Evolutionary conservation across 352 stramenopile genomes (phyloP), one percentile per base, ranked within the genome.

Genomic region (Phytophthora niederhauseri): DNA sequence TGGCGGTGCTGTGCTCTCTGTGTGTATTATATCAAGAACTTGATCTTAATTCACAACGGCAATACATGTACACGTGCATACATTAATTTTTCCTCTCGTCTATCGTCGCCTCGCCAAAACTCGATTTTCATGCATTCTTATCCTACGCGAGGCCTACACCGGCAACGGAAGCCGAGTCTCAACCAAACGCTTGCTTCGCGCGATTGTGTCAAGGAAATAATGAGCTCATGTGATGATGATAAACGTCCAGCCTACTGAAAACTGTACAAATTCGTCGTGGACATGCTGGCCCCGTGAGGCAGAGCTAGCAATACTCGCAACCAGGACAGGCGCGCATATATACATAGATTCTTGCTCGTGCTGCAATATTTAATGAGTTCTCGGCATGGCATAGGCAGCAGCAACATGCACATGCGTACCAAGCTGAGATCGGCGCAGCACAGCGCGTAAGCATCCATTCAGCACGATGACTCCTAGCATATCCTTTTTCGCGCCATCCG

Each of bases 381-480:
- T 45, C 36, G 36, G 12, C 12, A n/a, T n/a, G 20, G 41, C 12
- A 45, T n/a, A 48, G 41, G 41, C 41, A 48, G 14, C 15, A 28
- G 50, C 50, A 41, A 41, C 50, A 24, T 41, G 50, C 50, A 57
- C 41, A 36, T 63, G 43, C 57, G 57, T 53, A 34, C 9, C 34
- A 15, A 50, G 28, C 46, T 20, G 55, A 12, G 62, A 64, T 69
- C 53, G 54, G 54, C 41, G 45, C 45, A 15, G 62, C 53, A 64
- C 53, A 24, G 28, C 45, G 43, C 64, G 52, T 66, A 71, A 67
- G 48, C 56, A 49, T 51, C 30, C n/a, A 56, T 19, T 51, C 41
- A 61, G 26, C 9, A 20, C 41, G 56, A 66, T 71, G 64, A 67
- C 45, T 71, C 64, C 57, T 41, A 46, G 58, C 64, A 71, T 50